phyloP scores from a whole-genome alignment of 2,329 filamentous ascomycete genomes.

The Dothistroma septosporum region DNA sequence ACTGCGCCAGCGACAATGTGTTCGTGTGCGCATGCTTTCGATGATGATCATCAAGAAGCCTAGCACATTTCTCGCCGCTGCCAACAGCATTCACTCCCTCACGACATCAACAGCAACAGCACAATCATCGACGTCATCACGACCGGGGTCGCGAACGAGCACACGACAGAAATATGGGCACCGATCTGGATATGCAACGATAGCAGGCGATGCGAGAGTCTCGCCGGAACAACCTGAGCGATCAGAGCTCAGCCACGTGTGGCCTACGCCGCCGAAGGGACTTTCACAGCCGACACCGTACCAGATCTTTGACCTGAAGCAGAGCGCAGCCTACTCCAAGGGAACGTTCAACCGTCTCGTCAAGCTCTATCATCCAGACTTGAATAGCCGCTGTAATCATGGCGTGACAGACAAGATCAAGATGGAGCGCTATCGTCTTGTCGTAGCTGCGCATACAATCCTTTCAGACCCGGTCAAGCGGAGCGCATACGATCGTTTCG shows the following conservation, averaged over 20 bases:
- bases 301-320: conserved; percentile 69
- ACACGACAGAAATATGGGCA: conserved; percentile 28
- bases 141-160: conserved; percentile 29
- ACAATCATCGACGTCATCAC: conserved; percentile 42
- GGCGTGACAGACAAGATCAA: conserved; percentile 57
- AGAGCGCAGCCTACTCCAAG: conserved; percentile 71
- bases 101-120: conserved; percentile 31
- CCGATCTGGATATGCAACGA: conserved; percentile 31
- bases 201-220: conserved; percentile 26
- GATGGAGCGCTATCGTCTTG: conserved; percentile 83
- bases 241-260: conserved; percentile 23
- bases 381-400: conserved; percentile 45
- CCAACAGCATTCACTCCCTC: conserved; percentile 26
- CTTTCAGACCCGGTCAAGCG: conserved; percentile 77
- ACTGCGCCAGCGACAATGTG: conserved; percentile 20
- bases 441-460: conserved; percentile 83
- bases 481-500: conserved; percentile 74
- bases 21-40: conserved; percentile 10
- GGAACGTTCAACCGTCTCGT: conserved; percentile 82
- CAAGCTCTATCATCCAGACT: conserved; percentile 91
- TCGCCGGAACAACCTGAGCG: conserved; percentile 25
- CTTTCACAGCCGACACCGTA: conserved; percentile 69
- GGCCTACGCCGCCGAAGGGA: conserved; percentile 36
- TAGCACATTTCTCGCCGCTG: conserved; percentile 31
- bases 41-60: conserved; percentile 40